Percentiles rank a stretch among this genome's conserved stretches.
Conservation (phyloP, 192 early-diverging fungal genomes). For the Dimargaris cristalligena region DNA sequence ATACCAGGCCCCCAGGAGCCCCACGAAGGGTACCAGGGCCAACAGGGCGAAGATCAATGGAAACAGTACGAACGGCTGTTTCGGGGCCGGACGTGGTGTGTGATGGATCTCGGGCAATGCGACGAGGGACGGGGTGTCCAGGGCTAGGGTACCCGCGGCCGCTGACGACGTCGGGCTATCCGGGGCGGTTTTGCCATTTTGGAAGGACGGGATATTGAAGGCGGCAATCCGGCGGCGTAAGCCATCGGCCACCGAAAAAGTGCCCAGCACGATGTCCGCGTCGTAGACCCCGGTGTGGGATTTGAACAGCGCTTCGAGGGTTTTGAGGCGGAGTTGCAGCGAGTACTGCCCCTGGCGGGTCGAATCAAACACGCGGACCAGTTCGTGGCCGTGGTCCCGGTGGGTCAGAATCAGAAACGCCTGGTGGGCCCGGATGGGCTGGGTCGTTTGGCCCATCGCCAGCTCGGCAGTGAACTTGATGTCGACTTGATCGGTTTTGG, state of each 20-base stretch:
- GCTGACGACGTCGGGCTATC: neutral
- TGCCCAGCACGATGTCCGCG: neutral
- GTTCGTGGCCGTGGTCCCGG: neutral
- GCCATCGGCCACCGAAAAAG: neutral
- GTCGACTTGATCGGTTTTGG: neutral
- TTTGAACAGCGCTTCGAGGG: neutral
- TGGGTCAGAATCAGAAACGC: slow-evolving; percentile 6
- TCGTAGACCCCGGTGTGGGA: neutral
- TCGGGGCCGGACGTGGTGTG: neutral
- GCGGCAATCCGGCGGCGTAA: neutral
- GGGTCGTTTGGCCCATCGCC: neutral
- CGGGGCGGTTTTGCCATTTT: too few species aligned
- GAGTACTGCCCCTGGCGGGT: neutral
- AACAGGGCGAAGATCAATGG: neutral
- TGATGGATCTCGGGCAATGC: slow-evolving; percentile 2
- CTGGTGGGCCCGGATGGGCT: slow-evolving; percentile 7
- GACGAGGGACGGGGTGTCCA: neutral
- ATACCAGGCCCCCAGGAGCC: neutral
- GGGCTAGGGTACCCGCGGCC: neutral
- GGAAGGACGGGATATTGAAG: neutral
- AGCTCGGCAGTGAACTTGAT: neutral
- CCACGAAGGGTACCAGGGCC: neutral
- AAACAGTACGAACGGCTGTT: neutral
- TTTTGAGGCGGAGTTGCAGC: neutral
- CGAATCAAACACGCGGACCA: slow-evolving; percentile 4